Base-by-base conservation (phyloP, 768 basidiomycete species). In the Boletellus emodensis region DNA sequence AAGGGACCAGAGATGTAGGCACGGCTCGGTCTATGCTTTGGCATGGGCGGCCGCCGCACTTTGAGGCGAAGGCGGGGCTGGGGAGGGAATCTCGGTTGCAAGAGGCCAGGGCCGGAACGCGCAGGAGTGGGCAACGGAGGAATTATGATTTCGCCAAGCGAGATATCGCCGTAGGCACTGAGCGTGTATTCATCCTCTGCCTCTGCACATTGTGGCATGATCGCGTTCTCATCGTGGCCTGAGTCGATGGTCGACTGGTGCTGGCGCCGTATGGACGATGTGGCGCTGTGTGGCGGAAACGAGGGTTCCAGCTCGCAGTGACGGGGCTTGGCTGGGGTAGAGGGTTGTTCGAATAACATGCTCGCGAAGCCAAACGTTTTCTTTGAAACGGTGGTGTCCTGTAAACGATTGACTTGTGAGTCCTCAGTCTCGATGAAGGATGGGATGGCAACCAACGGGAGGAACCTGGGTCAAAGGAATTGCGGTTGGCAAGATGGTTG, bases 121-220 rank as follows among this genome's bases (percentile, higher is more conserved):
- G 49, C 8, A 12, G 50, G 34, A 20, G 43, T 8, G 1, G 49
- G 42, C 3, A 57, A 64, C 0, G 71, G 71, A 4, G 75, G 52
- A 28, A 70, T 70, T 24, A 70, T 63, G 22, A 66, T 55, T 39
- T 74, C 71, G 20, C 70, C 60, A 1, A 73, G 62, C 1, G 75
- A 75, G 22, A 78, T 72, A 22, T 79, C 75, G 8, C 79, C 77
- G 36, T 67, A 79, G 12, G 67, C 73, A 24, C 62, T 68, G 38
- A 81, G 55, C 0, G 69, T 73, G 54, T 78, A 57, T 49, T 72
- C 69, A 15, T 74, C 70, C 9, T 75, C 68, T 1, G 18, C 24
- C 20, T 57, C 55, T 46, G 5, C 39, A 17, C 22, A 30, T 5
- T 40, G 44, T 38, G 38, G 24, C 18, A 35, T 9, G 20, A 15